Evolutionary conservation across 2,329 filamentous ascomycete genomes (phyloP), one percentile per base, ranked within the genome.

Genomic region (Lasiodiplodia hormozganensis): DNA sequence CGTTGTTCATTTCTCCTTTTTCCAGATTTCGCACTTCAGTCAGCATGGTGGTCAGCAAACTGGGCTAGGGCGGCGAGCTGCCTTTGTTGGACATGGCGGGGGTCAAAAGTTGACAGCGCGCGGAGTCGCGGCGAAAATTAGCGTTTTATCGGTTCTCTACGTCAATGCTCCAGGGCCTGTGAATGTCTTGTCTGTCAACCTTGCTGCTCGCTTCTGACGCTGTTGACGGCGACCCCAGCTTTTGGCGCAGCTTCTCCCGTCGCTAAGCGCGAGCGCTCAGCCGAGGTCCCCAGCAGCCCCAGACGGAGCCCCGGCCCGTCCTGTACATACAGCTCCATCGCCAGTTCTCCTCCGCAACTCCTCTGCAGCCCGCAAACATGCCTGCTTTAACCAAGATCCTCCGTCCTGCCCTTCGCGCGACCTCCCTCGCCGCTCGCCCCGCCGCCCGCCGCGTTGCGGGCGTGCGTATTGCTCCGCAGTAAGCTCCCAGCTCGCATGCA

Each of bases 371-470:
- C 56, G 6, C 18, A 56, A 62, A 36, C 8, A 68, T 78, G 76
- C 72, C 77, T 49, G 75, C 76, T 28, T 60, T 79, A 67, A 70
- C 73, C 56, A 58, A 57, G 69, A 71, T 76, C 47, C 70, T 79
- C n/a, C 68, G 77, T 49, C 77, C 76, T n/a, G 71, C 77, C 51
- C 74, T 73, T 34, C 71, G 77, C 67, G 76, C 74, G 56, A 73
- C 75, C 36, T 69, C 72, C n/a, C 31, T 31, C 56, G 23, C 65
- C 23, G 49, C 52, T 25, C 54, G 23, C 28, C 67, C 40, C 54
- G 31, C 62, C 62, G 68, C 25, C 31, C 68, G 57, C 25, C 58
- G 64, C 53, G 47, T 69, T 49, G 51, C 67, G 23, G 67, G 57
- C 49, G 67, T 65, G 47, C 49, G 57, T n/a, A 43, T 68, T 25